Evolutionary conservation across 2,329 filamentous ascomycete species (phyloP).

Genomic region (Diaporthe australafricana): DNA sequence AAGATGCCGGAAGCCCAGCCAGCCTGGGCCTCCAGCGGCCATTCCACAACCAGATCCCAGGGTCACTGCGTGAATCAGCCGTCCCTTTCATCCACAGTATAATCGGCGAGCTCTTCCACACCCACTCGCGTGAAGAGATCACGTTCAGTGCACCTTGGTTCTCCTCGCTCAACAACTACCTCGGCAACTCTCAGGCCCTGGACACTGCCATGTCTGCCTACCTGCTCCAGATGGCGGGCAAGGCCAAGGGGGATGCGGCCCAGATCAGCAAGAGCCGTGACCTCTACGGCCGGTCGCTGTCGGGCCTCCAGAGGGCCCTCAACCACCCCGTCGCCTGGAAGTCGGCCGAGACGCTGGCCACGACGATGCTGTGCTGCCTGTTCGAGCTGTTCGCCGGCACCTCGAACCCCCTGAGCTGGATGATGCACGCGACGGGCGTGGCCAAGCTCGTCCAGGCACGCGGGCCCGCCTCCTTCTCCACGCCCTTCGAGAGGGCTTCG

Average conservation of each 20-base stretch:
- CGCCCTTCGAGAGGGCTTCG: constrained; percentile 52
- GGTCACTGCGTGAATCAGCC: background rate
- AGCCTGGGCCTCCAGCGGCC: background rate
- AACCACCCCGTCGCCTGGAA: constrained; percentile 53
- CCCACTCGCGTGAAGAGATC: constrained; percentile 29
- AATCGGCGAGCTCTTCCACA: constrained; percentile 30
- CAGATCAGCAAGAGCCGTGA: constrained; percentile 50
- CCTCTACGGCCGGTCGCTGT: constrained; percentile 52
- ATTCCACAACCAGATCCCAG: background rate
- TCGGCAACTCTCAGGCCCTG: constrained; percentile 50
- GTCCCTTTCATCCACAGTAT: constrained; percentile 28
- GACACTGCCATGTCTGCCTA: constrained; percentile 54
- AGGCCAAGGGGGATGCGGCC: constrained; percentile 45
- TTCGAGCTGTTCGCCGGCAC: constrained; percentile 59
- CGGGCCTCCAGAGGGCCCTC: constrained; percentile 49
- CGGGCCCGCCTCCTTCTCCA: constrained; percentile 49
- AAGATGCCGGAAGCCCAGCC: background rate
- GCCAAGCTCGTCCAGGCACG: constrained; percentile 53
- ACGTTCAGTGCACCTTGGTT: constrained; percentile 41
- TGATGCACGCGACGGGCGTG: constrained; percentile 53
- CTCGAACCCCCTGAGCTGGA: constrained; percentile 49
- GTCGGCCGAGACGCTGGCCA: constrained; percentile 54
- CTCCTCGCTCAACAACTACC: constrained; percentile 41
- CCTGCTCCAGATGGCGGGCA: constrained; percentile 52
- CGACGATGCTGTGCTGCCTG: constrained; percentile 54